Conservation (phyloP, 2,329 filamentous ascomycete genomes). For the Aspergillus phoenicis region DNA sequence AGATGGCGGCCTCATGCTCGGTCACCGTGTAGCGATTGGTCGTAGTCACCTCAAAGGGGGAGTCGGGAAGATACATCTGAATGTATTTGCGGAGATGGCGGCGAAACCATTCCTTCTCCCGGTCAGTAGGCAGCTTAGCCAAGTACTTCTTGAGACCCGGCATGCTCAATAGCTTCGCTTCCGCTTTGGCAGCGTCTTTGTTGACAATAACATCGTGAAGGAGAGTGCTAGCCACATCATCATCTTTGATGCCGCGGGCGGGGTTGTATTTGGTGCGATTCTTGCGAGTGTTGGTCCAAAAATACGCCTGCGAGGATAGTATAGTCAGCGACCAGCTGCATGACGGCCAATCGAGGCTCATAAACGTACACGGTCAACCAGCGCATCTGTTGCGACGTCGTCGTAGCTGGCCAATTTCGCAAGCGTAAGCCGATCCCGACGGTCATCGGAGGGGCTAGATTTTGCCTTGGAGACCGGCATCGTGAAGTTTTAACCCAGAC, state of each 20-base stretch:
- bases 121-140: slow-evolving; percentile 67
- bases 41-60: slow-evolving; percentile 87
- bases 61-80: slow-evolving; percentile 89
- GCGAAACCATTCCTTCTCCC: slow-evolving; percentile 84
- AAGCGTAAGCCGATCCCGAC: slow-evolving; percentile 75
- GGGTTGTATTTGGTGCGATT: slow-evolving; percentile 85
- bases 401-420: slow-evolving; percentile 90
- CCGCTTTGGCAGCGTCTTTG: slow-evolving; percentile 71
- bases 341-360: slow-evolving; percentile 8
- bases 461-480: slow-evolving; percentile 44
- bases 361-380: slow-evolving; percentile 84
- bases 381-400: slow-evolving; percentile 90
- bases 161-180: slow-evolving; percentile 70
- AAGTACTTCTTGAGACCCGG: slow-evolving; percentile 74
- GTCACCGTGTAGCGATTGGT: slow-evolving; percentile 95
- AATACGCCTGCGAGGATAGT: slow-evolving; percentile 69
- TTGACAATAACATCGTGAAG: slow-evolving; percentile 70
- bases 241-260: slow-evolving; percentile 73
- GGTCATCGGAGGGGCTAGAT: slow-evolving; percentile 35
- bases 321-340: slow-evolving; percentile 20
- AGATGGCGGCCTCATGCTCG: slow-evolving; percentile 84
- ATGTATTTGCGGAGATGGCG: slow-evolving; percentile 87
- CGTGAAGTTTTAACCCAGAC: slow-evolving; percentile 12
- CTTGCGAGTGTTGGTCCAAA: slow-evolving; percentile 95
- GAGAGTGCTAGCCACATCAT: slow-evolving; percentile 62